Evolutionary conservation across 192 early-diverging fungal genomes (phyloP), one percentile per base, ranked within the genome.

Genomic region (Coemansia sp.): DNA sequence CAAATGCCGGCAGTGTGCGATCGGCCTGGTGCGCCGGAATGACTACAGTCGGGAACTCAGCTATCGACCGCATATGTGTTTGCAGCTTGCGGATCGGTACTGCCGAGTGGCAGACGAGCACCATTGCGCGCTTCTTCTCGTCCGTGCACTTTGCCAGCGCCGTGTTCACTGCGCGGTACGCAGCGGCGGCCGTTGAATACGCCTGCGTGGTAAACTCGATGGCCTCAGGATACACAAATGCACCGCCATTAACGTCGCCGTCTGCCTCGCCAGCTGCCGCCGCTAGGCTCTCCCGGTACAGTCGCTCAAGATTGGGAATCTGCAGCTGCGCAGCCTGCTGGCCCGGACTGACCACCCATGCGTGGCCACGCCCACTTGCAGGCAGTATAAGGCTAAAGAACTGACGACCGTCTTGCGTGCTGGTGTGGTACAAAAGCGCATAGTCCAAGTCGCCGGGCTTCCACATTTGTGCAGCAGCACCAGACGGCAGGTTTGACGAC

Each of bases 361-460:
- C 82, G 71, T n/a, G 84, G 83, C 14, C 78, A 61, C 39, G 67
- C 27, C 65, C 64, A 1, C 81, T 25, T n/a, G 77, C 72, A 1
- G 92, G 87, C n/a, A 83, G 79, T 19, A 92, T 87, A 0, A 98
- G 71, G 1, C 83, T 87, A 68, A 89, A 86, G 35, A 97, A 67
- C 56, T 82, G 79, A 3, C 67, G 79, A 25, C 67, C 79, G 27
- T 75, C 74, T 43, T 14, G 10, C 26, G 74, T 43, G 4, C 59
- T 73, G 0, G 87, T 83, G 59, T 96, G 94, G 71, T 88, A 96
- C 31, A 99, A 67, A 59, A 91, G 91, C 9, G 93, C 66, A 60
- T 88, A 93, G 47, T 86, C 75, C 38, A 93, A 11, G 41, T 82
- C 74, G 19, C 61, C 25, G 37, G 79, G 57, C 17, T 54, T 60